Evolutionary conservation across 257 asterid species (phyloP).

Genomic region (Solanum neorickii): DNA sequence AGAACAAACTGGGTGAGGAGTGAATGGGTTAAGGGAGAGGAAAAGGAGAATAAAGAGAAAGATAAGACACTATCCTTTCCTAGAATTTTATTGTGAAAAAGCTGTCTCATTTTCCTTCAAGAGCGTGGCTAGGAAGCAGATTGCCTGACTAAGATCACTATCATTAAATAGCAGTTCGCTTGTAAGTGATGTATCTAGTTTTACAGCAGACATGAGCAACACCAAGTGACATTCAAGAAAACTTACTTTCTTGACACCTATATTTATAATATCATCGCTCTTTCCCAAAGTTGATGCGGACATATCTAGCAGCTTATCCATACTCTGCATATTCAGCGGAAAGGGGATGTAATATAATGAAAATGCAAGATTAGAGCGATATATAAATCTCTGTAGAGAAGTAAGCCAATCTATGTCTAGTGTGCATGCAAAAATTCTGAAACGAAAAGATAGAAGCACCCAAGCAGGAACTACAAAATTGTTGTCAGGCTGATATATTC

Average conservation of each 20-base stretch:
- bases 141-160: neutral
- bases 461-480: neutral
- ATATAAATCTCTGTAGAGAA: neutral
- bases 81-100: neutral
- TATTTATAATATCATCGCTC: slow-evolving; percentile 43
- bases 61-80: neutral
- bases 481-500: neutral
- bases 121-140: neutral
- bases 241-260: slow-evolving; percentile 30
- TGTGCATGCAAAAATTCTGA: neutral
- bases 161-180: neutral
- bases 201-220: neutral
- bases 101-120: neutral
- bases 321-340: slow-evolving; percentile 45
- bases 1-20: neutral
- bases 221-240: neutral
- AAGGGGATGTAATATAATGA: slow-evolving; percentile 5
- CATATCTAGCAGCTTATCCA: slow-evolving; percentile 58
- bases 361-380: neutral
- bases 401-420: neutral
- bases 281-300: slow-evolving; percentile 49
- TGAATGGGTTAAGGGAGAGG: neutral
- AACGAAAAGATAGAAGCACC: neutral
- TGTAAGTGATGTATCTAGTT: neutral
- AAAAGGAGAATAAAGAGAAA: neutral